These are phyloP conservation scores for Vicia faba DNA, from an alignment of 306 rosid species.

Conservation along the genomic window DNA sequence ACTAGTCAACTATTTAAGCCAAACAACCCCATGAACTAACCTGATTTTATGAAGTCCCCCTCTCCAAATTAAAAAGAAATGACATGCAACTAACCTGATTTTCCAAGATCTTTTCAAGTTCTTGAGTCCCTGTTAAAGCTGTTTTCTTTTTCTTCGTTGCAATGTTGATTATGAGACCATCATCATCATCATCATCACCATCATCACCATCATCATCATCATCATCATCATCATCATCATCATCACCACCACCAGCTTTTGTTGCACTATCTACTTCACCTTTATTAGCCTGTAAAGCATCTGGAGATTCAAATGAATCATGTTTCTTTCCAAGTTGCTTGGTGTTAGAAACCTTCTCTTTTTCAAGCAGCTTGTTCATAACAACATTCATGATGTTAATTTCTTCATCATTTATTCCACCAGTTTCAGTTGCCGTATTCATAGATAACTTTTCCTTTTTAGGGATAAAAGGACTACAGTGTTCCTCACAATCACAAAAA, in stretches of 20 bases:
- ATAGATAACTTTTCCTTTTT: constrained; percentile 34
- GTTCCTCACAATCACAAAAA: constrained; percentile 96
- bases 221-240: constrained; percentile 12
- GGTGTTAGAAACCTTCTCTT: constrained; percentile 40
- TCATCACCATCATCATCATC: constrained; percentile 56
- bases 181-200: constrained; percentile 58
- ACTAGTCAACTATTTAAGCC: constrained; percentile 1
- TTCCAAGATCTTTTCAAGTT: constrained; percentile 48
- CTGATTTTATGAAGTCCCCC: constrained; percentile 30
- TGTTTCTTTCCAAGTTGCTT: constrained; percentile 32
- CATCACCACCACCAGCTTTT: constrained; percentile 1
- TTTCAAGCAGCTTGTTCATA: constrained; percentile 58
- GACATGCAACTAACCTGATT: constrained; percentile 42
- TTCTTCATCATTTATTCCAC: constrained; percentile 67
- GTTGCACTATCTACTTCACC: constrained; percentile 49
- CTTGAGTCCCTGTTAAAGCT: constrained; percentile 34
- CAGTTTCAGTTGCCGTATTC: constrained; percentile 41
- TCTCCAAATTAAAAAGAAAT: background rate
- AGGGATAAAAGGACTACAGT: constrained; percentile 46
- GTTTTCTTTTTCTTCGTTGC: constrained; percentile 42
- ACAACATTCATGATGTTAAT: constrained; percentile 66
- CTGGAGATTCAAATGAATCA: constrained; percentile 34
- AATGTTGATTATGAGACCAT: constrained; percentile 66
- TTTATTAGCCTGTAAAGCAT: constrained; percentile 38
- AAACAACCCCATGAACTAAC: constrained; percentile 22